phyloP scores from a whole-genome alignment of 148 eudicot genomes.

The Silene uniflora region DNA sequence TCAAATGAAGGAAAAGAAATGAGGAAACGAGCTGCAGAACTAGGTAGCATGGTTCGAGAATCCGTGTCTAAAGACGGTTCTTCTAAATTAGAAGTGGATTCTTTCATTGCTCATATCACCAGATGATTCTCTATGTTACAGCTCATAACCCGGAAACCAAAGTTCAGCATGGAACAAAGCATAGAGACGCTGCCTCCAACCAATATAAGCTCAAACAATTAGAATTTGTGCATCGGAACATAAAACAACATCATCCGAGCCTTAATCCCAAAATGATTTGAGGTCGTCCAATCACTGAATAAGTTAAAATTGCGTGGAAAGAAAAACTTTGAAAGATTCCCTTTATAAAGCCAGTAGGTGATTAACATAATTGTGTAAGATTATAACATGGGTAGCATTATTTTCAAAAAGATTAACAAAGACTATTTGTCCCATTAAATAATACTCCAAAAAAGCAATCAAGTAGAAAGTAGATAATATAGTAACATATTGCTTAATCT shows the following conservation, averaged over 20 bases:
- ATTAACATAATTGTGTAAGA: neutral
- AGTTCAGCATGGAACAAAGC: neutral
- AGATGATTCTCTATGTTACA: conserved; percentile 24
- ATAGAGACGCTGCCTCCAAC: neutral
- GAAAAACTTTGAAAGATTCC: neutral
- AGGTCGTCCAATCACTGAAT: neutral
- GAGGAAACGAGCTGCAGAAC: conserved; percentile 32
- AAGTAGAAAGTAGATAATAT: too few relatives aligned
- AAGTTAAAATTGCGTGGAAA: neutral
- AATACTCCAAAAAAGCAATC: neutral
- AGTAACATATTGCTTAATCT: too few relatives aligned
- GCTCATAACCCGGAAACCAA: neutral
- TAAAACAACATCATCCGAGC: neutral
- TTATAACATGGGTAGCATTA: neutral
- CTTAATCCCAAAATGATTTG: neutral
- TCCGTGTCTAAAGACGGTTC: conserved; percentile 40
- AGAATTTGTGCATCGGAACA: neutral
- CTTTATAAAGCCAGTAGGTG: neutral
- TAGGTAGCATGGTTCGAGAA: conserved; percentile 25
- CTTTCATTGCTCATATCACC: conserved; percentile 47
- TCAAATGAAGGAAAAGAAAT: conserved; percentile 43
- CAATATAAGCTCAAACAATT: neutral
- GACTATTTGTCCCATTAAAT: neutral
- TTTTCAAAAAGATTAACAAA: neutral
- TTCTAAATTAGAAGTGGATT: conserved; percentile 40